A percentile compares a stretch with the other conserved stretches of the same genome.
Evolutionary conservation across 305 asterid genomes (phyloP).

Genomic region (Fraxinus velutina): DNA sequence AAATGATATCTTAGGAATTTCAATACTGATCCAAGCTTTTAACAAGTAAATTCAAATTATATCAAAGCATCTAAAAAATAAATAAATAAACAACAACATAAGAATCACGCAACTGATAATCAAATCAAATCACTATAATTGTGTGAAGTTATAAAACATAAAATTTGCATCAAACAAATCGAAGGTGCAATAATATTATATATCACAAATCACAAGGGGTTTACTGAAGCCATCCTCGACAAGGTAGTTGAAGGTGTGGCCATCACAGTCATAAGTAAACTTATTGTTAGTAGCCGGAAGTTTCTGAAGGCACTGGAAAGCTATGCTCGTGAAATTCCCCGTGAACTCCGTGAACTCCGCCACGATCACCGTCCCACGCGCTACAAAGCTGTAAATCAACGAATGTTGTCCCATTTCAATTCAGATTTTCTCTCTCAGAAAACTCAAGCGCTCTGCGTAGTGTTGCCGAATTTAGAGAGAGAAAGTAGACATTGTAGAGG

Average conservation of each 20-base stretch:
- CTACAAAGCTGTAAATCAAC: slow-evolving; percentile 2
- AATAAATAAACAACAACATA: not conserved
- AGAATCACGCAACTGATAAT: not conserved
- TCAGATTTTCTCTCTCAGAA: not conserved
- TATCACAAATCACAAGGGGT: not conserved
- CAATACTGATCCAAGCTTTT: not conserved
- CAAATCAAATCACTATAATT: not conserved
- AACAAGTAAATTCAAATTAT: not conserved
- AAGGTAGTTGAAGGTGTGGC: not conserved
- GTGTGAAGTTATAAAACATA: not conserved
- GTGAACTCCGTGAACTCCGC: slow-evolving; percentile 11
- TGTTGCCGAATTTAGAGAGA: not conserved
- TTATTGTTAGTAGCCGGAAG: slow-evolving; percentile 9
- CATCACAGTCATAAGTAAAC: slow-evolving; percentile 1
- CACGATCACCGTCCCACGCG: slow-evolving; percentile 4
- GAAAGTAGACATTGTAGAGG: not conserved
- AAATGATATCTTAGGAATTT: not conserved
- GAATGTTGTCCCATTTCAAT: slow-evolving; percentile 11
- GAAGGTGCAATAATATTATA: not conserved
- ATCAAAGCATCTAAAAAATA: not conserved
- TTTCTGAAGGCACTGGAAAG: slow-evolving; percentile 13
- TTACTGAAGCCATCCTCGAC: slow-evolving; percentile 10
- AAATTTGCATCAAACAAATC: not conserved
- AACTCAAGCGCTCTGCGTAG: not conserved
- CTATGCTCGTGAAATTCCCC: not conserved